Conservation (phyloP, 2,329 filamentous ascomycete species). For the Colletotrichum graminicola region DNA sequence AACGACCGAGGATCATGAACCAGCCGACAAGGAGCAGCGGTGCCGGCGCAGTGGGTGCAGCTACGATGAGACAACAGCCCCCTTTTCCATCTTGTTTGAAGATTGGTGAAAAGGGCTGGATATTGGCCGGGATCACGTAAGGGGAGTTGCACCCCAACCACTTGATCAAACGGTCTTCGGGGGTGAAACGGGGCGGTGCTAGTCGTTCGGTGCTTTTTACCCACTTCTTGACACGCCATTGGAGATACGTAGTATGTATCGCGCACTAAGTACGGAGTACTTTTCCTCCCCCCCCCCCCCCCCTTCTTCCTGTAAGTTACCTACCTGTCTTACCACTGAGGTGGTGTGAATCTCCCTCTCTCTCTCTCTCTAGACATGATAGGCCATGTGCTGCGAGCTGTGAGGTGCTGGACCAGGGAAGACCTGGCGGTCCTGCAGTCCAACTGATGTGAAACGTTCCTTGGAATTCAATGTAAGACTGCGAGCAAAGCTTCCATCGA, state of each 20-base stretch:
- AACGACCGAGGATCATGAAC: background rate
- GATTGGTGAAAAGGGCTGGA: background rate
- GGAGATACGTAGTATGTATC: background rate
- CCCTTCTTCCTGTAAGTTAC: background rate
- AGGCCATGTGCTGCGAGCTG: background rate
- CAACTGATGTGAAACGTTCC: background rate
- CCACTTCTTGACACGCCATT: slow-evolving; percentile 22
- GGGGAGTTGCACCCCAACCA: slow-evolving; percentile 29
- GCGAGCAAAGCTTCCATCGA: background rate
- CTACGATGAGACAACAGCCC: slow-evolving; percentile 25
- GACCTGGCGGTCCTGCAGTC: slow-evolving; percentile 1
- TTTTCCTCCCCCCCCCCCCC: background rate
- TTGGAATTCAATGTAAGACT: slow-evolving; percentile 1
- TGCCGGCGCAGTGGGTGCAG: background rate
- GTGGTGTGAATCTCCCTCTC: background rate
- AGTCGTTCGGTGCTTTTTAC: slow-evolving; percentile 16
- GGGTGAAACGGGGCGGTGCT: slow-evolving; percentile 36
- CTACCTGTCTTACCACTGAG: background rate
- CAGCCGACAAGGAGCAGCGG: background rate
- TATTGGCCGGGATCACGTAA: background rate
- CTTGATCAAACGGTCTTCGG: slow-evolving; percentile 22
- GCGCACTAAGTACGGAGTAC: too few species aligned
- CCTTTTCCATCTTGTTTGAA: slow-evolving; percentile 11
- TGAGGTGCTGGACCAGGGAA: background rate
- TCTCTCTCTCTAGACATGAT: background rate